Conservation (phyloP, 306 rosid species). For the Castanopsis chinensis region DNA sequence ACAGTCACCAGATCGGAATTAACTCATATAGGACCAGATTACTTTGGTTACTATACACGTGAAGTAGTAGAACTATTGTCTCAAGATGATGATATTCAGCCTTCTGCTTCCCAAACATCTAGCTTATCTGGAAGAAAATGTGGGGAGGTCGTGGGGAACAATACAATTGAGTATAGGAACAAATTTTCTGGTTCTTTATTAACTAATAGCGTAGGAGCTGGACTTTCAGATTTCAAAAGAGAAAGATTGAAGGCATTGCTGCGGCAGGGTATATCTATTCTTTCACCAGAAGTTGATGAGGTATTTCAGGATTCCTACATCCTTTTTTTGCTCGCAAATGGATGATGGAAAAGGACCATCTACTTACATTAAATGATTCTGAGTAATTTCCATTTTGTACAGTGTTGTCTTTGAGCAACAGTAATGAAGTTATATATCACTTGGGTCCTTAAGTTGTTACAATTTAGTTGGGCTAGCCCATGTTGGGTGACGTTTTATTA, state of each 20-base stretch:
- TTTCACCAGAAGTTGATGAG: constrained; percentile 85
- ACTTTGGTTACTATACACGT: constrained; percentile 63
- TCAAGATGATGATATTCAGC: constrained; percentile 41
- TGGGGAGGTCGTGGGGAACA: constrained; percentile 29
- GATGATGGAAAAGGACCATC: constrained; percentile 9
- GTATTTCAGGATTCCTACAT: constrained; percentile 37
- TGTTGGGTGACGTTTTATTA: neutral
- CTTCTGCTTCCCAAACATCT: constrained; percentile 27
- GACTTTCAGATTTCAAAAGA: constrained; percentile 50
- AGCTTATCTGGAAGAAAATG: constrained; percentile 22
- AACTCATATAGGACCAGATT: constrained; percentile 65
- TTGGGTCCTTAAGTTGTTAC: neutral
- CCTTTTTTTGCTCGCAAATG: constrained; percentile 15
- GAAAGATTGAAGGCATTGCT: constrained; percentile 67
- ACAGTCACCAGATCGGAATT: constrained; percentile 28
- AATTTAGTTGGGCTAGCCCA: neutral
- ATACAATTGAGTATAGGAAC: constrained; percentile 7
- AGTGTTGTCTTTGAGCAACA: neutral
- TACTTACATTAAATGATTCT: neutral
- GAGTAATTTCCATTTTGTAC: neutral
- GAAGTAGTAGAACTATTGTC: constrained; percentile 60
- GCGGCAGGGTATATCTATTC: constrained; percentile 59
- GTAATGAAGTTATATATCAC: neutral
- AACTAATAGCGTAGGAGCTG: constrained; percentile 42
- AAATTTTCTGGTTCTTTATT: constrained; percentile 33